Percentiles rank a stretch among this genome's conserved stretches.
Conservation (phyloP, 192 early-diverging fungal genomes). For the Jimgerdemannia flammicorona region DNA sequence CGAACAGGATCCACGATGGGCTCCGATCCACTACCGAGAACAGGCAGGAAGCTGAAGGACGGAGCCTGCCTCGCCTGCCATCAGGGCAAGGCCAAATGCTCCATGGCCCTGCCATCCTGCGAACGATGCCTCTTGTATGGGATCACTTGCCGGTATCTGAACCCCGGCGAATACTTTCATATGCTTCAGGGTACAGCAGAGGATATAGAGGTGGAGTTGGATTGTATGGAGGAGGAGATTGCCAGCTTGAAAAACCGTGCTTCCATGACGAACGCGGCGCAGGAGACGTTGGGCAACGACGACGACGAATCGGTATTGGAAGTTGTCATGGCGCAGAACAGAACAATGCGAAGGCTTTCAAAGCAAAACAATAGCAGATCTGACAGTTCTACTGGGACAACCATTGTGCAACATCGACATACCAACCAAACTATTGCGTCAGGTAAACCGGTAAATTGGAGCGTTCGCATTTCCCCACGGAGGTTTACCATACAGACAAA, state of each 20-base stretch:
- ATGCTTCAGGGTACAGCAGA: not conserved
- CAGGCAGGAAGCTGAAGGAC: not conserved
- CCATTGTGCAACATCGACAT: not conserved
- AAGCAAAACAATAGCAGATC: not conserved
- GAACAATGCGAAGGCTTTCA: not conserved
- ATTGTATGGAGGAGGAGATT: not conserved
- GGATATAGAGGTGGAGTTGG: not conserved
- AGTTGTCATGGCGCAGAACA: not conserved
- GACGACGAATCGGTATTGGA: not conserved
- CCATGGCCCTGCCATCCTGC: not conserved
- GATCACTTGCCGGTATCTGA: not conserved
- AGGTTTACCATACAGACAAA: not conserved
- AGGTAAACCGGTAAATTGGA: not conserved
- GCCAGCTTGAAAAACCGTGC: not conserved
- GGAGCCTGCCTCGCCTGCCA: not conserved
- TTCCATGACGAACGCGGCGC: not conserved
- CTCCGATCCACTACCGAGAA: not conserved
- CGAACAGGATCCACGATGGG: not conserved
- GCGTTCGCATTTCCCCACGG: not conserved
- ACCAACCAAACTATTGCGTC: not conserved
- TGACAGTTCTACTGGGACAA: not conserved
- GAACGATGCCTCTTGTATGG: not conserved
- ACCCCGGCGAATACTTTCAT: not conserved
- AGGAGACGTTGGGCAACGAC: not conserved
- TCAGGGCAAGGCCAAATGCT: not conserved